Evolutionary conservation across 257 asterid species (phyloP), one percentile per base, ranked within the genome.

Genomic region (Haberlea rhodopensis): DNA sequence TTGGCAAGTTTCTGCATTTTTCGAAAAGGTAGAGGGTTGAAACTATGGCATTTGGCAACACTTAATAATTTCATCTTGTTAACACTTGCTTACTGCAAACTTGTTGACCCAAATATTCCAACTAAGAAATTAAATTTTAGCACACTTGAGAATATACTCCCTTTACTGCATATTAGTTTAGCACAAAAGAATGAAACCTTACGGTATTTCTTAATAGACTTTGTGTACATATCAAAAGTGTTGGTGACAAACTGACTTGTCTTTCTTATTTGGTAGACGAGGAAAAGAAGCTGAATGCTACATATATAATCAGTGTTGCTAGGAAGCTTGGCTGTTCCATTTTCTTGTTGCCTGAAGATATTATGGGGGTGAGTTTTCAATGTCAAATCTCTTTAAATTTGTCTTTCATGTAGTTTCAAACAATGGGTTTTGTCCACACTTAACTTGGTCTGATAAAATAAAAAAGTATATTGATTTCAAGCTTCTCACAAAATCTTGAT

Each of bases 261-360:
- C 40, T 21, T 4, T 19, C 66, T 69, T 40, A 15, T 58, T 31
- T 65, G 43, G 51, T 60, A 92, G 99, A 84, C 46, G 97, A 92
- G 61, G 95, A 87, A 79, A 92, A 87, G 86, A 92, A 89, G 84
- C 77, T 92, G 76, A 92, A 92, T 76, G 99, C 99, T 37, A 89
- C 97, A 25, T 92, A 92, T 70, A 92, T 92, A 72, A 92, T 92
- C 79, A 92, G 99, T 65, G 96, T 92, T 63, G 97, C 99, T 8
- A 75, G 99, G 74, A 92, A 92, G 76, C 96, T 92, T 55, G 99
- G 99, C 15, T 92, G 99, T 73, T 89, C 99, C 49, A 84, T 92
- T 53, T 92, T 89, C 88, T 81, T 92, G 84, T 80, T 92, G 84
- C 99, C 99, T 5, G 99, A 92, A 76, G 97, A 92, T 76, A 92